Conservation (phyloP, 495 filamentous ascomycete genomes). For the Aspergillus avenaceus region DNA sequence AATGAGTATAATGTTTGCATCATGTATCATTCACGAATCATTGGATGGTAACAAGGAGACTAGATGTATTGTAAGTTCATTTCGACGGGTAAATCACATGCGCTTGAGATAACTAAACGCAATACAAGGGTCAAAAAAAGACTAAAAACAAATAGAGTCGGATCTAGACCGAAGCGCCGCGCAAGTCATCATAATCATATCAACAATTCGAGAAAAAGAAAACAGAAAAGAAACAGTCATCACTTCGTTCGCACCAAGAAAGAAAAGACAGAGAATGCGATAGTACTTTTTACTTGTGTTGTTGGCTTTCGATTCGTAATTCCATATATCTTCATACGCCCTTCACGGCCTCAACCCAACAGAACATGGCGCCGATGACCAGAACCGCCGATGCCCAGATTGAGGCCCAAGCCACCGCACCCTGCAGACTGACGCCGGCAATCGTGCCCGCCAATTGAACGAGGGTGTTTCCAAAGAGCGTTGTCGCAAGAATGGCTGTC, state of each 20-base stretch:
- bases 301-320: no score
- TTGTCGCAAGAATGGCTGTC: constrained; percentile 55
- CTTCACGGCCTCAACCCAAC: constrained; percentile 55
- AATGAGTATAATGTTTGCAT: not conserved
- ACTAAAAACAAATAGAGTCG: constrained; percentile 1
- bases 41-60: no score
- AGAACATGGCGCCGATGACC: constrained; percentile 54
- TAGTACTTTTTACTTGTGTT: not conserved
- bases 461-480: constrained; percentile 58
- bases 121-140: not conserved
- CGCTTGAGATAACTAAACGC: not conserved
- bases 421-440: constrained; percentile 60
- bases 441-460: constrained; percentile 59
- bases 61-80: not conserved
- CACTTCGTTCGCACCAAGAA: not conserved
- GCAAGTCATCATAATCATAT: not conserved
- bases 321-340: constrained; percentile 37
- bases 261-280: not conserved
- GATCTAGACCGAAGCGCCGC: not conserved
- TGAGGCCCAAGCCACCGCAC: constrained; percentile 63
- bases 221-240: not conserved
- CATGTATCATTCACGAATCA: no score
- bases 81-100: not conserved
- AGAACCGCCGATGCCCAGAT: constrained; percentile 64
- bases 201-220: not conserved